Evolutionary conservation across 805 yeast genomes (phyloP).

Genomic region (Yamadazyma takamatsuzukensis): DNA sequence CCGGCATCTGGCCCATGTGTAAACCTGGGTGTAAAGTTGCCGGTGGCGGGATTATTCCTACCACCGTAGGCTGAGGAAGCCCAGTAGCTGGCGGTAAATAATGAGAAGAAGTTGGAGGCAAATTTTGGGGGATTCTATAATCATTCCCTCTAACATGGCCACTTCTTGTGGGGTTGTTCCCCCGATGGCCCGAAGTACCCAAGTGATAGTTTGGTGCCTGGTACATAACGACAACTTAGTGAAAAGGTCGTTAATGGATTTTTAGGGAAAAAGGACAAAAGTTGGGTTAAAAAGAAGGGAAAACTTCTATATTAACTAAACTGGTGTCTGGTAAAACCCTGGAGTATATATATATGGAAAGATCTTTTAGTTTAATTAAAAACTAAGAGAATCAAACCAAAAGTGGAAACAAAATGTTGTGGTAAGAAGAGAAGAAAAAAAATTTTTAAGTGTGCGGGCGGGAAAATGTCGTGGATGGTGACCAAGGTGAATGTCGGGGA

Average conservation of each 20-base stretch:
- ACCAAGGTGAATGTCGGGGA: too few species aligned
- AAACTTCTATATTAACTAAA: too few species aligned
- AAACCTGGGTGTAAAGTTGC: not conserved
- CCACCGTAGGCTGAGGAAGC: conserved; percentile 13
- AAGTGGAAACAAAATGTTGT: conserved; percentile 3
- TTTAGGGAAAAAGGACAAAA: not conserved
- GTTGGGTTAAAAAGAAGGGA: not conserved
- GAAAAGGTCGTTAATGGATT: conserved; percentile 34
- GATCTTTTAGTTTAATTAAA: conserved; percentile 14
- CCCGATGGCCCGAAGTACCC: conserved; percentile 40
- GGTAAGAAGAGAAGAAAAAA: conserved; percentile 1
- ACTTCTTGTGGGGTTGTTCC: conserved; percentile 17
- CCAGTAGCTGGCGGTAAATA: conserved; percentile 12
- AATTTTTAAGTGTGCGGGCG: too few species aligned
- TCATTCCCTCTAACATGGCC: too few species aligned
- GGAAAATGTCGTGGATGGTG: too few species aligned
- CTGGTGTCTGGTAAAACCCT: too few species aligned
- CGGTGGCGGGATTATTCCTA: conserved; percentile 15
- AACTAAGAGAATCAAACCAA: conserved; percentile 12
- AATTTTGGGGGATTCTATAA: conserved; percentile 2
- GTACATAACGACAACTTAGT: conserved; percentile 32
- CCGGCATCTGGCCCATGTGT: conserved; percentile 1
- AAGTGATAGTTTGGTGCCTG: conserved; percentile 15
- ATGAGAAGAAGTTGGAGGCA: conserved; percentile 13
- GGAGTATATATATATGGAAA: too few species aligned